Conservation (phyloP, 2,329 filamentous ascomycete species). For the Talaromyces atroroseus region DNA sequence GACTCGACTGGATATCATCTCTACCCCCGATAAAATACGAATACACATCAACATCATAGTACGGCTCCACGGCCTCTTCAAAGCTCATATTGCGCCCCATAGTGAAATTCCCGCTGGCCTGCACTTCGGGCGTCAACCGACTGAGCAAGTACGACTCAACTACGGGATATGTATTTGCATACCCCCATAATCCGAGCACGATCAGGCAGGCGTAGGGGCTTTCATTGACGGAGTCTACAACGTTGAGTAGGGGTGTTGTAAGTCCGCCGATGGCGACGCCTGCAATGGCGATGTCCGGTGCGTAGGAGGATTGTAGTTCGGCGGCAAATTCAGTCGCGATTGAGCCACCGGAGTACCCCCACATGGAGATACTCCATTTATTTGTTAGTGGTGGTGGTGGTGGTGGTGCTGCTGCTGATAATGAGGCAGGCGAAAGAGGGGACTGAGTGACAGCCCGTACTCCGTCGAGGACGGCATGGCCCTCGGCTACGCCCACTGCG, state of each 20-base stretch:
- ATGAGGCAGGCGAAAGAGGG: not conserved
- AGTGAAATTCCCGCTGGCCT: not conserved
- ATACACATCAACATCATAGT: not conserved
- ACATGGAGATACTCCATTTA: slow-evolving; percentile 6
- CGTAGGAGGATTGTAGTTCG: slow-evolving; percentile 5
- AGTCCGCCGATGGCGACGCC: slow-evolving; percentile 9
- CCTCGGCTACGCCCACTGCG: slow-evolving; percentile 1
- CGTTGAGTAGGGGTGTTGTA: not conserved
- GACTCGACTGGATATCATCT: not conserved
- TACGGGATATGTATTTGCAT: slow-evolving; percentile 1
- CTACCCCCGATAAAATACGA: slow-evolving; percentile 5
- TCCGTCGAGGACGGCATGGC: slow-evolving; percentile 8
- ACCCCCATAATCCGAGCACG: not conserved
- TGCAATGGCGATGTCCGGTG: slow-evolving; percentile 4
- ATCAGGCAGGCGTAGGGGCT: slow-evolving; percentile 1
- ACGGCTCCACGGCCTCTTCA: not conserved
- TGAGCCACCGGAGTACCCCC: slow-evolving; percentile 10
- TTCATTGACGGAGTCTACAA: not conserved
- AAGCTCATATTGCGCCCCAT: slow-evolving; percentile 2
- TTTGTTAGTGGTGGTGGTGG: too few relatives aligned
- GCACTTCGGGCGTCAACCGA: slow-evolving; percentile 3
- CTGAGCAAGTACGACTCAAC: slow-evolving; percentile 3
- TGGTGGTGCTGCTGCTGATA: too few relatives aligned
- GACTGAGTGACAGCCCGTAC: slow-evolving; percentile 5
- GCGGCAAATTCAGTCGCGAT: slow-evolving; percentile 11